Base-by-base conservation (phyloP, 2,329 filamentous ascomycete species). In the Torrubiellomyces zombiae region DNA sequence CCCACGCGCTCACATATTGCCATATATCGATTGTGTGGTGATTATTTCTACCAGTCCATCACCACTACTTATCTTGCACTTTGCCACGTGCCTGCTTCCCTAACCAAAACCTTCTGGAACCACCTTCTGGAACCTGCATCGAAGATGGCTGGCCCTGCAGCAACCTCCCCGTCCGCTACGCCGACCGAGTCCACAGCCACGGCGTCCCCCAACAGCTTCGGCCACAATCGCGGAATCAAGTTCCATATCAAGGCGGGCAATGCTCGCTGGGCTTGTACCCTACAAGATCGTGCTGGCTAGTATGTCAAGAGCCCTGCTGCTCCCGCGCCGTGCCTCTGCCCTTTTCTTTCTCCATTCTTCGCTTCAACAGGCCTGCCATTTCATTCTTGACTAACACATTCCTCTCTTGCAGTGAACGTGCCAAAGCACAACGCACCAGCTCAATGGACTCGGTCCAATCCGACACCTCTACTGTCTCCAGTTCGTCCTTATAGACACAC, bases 161-260 rank as follows among this genome's bases (percentile, higher is more conserved):
- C 32, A 9, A 32, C 34, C 14, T 31, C 28, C 14, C 25, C 26
- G 16, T 22, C 35, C 9, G 17, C 30, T n/a, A n/a, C 30, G 20
- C 20, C 38, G 11, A 21, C 33, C 14, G 29, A 34, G 4, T 23
- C 37, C 27, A 23, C 18, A 23, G 25, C 28, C 7, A 13, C 25
- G 14, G 23, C 35, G 14, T 29, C 31, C 16, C 37, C 47, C 21
- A 14, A 37, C 26, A 16, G 20, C 31, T 32, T 52, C 15, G 48
- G 56, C 26, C 45, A 56, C 32, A 48, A 43, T 37, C 44, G 36
- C 30, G 53, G 47, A 30, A 48, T 63, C 47, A 50, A 50, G 42
- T 63, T 63, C 46, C 40, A 54, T 23, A 52, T 63, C 44, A 53
- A 50, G 44, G 47, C 57, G 20, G 56, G 55, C 31, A 44, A 48